phyloP scores from a whole-genome alignment of 2,329 filamentous ascomycete genomes.

The Alternaria longipes region DNA sequence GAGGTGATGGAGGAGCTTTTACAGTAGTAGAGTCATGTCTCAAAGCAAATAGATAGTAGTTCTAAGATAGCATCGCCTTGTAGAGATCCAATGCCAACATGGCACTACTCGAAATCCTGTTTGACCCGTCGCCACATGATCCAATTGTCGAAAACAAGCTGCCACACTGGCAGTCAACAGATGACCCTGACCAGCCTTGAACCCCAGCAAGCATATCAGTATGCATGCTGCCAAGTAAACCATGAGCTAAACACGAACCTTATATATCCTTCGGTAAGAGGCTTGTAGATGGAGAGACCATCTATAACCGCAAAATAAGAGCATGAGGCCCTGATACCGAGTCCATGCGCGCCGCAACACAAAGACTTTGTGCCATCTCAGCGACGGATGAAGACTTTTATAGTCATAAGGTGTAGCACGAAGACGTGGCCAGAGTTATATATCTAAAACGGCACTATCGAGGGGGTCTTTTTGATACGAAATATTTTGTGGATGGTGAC shows the following conservation, averaged over 20 bases:
- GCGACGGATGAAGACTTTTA: not conserved
- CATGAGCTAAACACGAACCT: not conserved
- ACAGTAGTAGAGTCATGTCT: not conserved
- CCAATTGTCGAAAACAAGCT: not conserved
- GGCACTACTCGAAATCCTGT: fast-evolving
- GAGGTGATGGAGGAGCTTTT: not conserved
- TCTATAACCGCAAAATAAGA: not conserved
- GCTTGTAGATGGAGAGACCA: not conserved
- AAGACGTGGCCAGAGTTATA: fast-evolving
- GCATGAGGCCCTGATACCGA: not conserved
- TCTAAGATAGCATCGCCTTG: not conserved
- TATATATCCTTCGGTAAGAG: not conserved
- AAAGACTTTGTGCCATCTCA: fast-evolving
- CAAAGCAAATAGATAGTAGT: not conserved
- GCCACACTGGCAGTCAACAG: not conserved
- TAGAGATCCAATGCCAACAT: not conserved
- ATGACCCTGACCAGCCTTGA: fast-evolving
- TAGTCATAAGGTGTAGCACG: not conserved
- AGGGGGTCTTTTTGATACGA: not conserved
- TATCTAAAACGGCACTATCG: not conserved
- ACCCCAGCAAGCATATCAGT: not conserved
- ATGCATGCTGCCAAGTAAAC: not conserved
- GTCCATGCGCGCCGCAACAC: not conserved
- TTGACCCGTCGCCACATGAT: not conserved
- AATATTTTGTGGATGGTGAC: not conserved